Evolutionary conservation across 257 asterid genomes (phyloP).

Genomic region (Verbena officinalis): DNA sequence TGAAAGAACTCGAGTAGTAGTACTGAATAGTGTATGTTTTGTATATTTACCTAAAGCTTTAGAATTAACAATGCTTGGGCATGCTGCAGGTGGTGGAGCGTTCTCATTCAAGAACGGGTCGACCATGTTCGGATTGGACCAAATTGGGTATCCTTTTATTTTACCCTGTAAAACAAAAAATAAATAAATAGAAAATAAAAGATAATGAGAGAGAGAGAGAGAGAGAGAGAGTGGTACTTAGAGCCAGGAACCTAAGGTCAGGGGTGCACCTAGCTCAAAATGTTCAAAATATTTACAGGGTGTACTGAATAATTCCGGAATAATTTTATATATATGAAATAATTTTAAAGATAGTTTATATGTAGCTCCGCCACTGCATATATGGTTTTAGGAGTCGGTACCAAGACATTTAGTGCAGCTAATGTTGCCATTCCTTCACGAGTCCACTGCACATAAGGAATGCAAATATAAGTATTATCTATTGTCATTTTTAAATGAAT

Average conservation of each 20-base stretch:
- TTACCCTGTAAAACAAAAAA: conserved; percentile 59
- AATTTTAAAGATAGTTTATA: too few relatives aligned
- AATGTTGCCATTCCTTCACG: conserved; percentile 99
- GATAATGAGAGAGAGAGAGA: neutral
- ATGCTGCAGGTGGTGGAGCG: conserved; percentile 81
- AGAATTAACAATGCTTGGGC: conserved; percentile 91
- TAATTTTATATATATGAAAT: too few relatives aligned
- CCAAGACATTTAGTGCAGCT: conserved; percentile 95
- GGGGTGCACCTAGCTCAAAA: too few relatives aligned
- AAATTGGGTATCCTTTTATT: conserved; percentile 78
- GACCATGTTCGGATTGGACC: conserved; percentile 76
- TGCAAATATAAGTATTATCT: neutral
- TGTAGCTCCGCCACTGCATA: too few relatives aligned
- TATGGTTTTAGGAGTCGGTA: conserved; percentile 25
- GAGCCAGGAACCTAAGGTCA: too few relatives aligned
- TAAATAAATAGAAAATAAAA: neutral
- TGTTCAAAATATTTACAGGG: too few relatives aligned
- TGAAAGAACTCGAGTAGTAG: neutral
- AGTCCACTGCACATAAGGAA: conserved; percentile 74
- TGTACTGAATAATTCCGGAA: too few relatives aligned
- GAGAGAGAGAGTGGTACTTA: too few relatives aligned
- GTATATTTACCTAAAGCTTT: conserved; percentile 69
- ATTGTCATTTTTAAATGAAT: too few relatives aligned
- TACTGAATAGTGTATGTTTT: neutral
- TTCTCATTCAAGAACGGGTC: conserved; percentile 74